Base-by-base conservation (phyloP, 2,329 filamentous ascomycete species). In the Microcyclospora pomicola region DNA sequence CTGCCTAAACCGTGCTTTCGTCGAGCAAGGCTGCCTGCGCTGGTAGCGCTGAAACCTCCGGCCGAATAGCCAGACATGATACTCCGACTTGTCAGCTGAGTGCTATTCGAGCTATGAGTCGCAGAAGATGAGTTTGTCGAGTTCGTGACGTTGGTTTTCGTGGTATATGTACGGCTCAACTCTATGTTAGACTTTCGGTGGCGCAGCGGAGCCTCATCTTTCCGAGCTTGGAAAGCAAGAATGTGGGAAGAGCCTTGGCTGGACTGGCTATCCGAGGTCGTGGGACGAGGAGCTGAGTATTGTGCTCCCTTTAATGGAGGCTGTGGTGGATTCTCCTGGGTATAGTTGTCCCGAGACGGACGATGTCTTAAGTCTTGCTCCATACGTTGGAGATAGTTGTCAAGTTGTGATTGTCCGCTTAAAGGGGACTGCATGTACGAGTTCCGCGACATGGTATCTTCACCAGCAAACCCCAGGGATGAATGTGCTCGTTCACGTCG, bases 1-100 rank as follows among this genome's bases (percentile, higher is more conserved):
- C 54, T 69, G 60, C 53, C 60, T 52, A 67, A 35, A 52, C 68
- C 55, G 59, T 65, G 56, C 47, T 79, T 80, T 53, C 82, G 82
- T 43, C 87, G 76, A 24, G 86, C 87, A 46, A 92, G 75, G 61
- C 88, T 96, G 38, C 87, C 91, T 12, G 91, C 91, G 61, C 91
- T 96, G 12, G 91, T 96, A 36, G 86, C 83, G 58, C 88, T 96
- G 60, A 95, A 85, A 10, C 74, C 88, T 36, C 87, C 79, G 0
- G 91, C 91, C 37, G 91, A 96, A 37, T 75, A 72, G 2, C 88
- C 91, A 58, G 88, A 96, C 88, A 95, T 95, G 32, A 98, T 60
- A 52, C 84, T 96, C 50, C 80, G 76, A 49, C 80, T 77, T 12
- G 85, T 95, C 56, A 76, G 77, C 49, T 82, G 76, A 1, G 82